Conservation (phyloP, 2,329 filamentous ascomycete species). For the Calonectria ilicicola region DNA sequence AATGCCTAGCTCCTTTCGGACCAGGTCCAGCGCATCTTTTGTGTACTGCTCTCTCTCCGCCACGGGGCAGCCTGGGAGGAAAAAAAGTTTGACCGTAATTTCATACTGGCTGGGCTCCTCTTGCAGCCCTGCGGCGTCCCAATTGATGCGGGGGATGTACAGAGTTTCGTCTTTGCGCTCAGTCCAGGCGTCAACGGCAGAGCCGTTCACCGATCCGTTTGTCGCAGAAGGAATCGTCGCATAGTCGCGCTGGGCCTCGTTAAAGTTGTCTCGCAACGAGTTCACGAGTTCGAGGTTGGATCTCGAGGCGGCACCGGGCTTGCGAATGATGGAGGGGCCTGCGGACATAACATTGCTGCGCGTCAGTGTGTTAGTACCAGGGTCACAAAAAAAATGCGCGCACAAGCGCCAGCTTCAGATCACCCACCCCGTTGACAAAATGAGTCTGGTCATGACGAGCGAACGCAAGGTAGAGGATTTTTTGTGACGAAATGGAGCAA, state of each 20-base stretch:
- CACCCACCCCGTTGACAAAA: conserved; percentile 87
- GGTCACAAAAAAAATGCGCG: conserved; percentile 17
- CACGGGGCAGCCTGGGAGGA: conserved; percentile 78
- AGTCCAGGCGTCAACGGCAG: conserved; percentile 72
- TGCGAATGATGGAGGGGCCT: conserved; percentile 86
- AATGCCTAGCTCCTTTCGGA: conserved; percentile 83
- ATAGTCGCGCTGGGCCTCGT: conserved; percentile 76
- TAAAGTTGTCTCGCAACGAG: conserved; percentile 86
- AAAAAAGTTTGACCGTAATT: conserved; percentile 96
- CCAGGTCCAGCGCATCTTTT: conserved; percentile 81
- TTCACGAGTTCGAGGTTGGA: conserved; percentile 95
- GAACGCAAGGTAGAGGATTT: not conserved
- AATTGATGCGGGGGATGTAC: conserved; percentile 84
- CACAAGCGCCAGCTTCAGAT: conserved; percentile 20
- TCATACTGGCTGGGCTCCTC: conserved; percentile 91
- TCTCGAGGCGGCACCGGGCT: conserved; percentile 73
- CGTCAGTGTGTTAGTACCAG: conserved; percentile 35
- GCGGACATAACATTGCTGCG: conserved; percentile 84
- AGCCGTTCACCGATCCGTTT: conserved; percentile 50
- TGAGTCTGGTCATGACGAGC: conserved; percentile 76
- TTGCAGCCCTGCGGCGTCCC: conserved; percentile 75
- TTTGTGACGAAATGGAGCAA: not conserved
- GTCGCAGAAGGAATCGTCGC: conserved; percentile 42
- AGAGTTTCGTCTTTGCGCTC: conserved; percentile 69
- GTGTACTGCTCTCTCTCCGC: conserved; percentile 77